Evolutionary conservation across 768 basidiomycete genomes (phyloP), one percentile per base, ranked within the genome.

Genomic region (Lactarius psammicola): DNA sequence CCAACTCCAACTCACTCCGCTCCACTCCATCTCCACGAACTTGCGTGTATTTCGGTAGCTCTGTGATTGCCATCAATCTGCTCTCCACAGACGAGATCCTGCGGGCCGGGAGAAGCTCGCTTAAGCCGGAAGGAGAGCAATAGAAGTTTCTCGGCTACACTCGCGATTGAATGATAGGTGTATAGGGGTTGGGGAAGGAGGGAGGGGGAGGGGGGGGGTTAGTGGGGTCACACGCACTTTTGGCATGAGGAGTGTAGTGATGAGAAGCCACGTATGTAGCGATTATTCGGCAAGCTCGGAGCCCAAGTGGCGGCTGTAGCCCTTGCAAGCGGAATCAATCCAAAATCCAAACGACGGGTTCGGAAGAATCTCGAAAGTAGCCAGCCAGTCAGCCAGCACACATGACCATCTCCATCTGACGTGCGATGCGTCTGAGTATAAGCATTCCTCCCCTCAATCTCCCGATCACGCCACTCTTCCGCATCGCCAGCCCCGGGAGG

Each of bases 21-120:
- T 54, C 26, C n/a, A 26, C 40, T 30, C 15, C 18, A 36, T 23
- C 49, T 31, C 26, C 49, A 28, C 31, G 2, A 18, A 59, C 70
- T n/a, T 36, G 66, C 17, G n/a, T 20, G 28, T 33, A 55, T 40
- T 28, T 28, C 33, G 51, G 30, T 49, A 92, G 91, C 79, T 92
- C 92, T 71, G 90, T 92, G 68, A 99, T 99, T 73, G 96, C 95
- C 49, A 86, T 97, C 71, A 98, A 98, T 76, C 81, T 98, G 65
- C 78, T 98, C 61, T 95, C 92, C 36, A 97, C 94, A 42, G 96
- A 99, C 77, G 96, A 99, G 79, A 96, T 98, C 68, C 78, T 98
- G 69, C 84, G 92, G 56, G 92, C 92, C 30, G 92, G 92, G 40
- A 88, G 92, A 64, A 92, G 89, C 76, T 94, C 91, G 59, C 79